Base-by-base conservation (phyloP, 2,329 filamentous ascomycete genomes). In the Salinomyces thailandicus region DNA sequence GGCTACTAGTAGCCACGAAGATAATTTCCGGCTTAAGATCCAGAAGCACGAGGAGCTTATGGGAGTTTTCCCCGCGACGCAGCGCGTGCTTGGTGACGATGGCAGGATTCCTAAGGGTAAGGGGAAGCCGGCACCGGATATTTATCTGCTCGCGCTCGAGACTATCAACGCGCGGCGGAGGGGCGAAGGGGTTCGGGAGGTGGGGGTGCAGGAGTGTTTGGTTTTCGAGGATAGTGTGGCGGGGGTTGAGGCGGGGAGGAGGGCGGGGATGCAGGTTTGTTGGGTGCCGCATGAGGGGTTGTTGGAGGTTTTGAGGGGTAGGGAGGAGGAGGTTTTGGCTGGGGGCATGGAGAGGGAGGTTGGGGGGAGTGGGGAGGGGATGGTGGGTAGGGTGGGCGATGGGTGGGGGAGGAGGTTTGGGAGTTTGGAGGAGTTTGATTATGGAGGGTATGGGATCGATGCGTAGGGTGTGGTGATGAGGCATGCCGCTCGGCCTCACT, bases 201-300 rank as follows among this genome's bases (percentile, higher is more conserved):
- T 98, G 44, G 68, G 57, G 36, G 85, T 86, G 0, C 81, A 83
- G 48, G 89, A 96, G 61, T 96, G 91, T 57, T 69, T 98, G 12
- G 91, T 96, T 0, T 96, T 98, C 52, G 91, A 98, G 63, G 91
- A 98, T 60, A 85, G 81, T 31, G 87, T 96, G 1, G 85, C 86
- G 0, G 91, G 91, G 3, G 85, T 95, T 2, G 91, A 98, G 63
- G 77, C 85, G 2, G 91, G 86, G 4, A 70, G 91, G 36, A 75
- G 91, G 47, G 91, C 91, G 0, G 89, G 89, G 0, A 96, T 96
- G 89, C 77, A 89, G 47, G 86, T 93, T 9, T 70, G 94, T 1
- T 98, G 91, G 91, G 81, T 77, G 49, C 91, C 91, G 16, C 86
- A 96, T 62, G 75, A 77, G 1, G 83, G 76, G 53, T 64, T 98